Base-by-base conservation (phyloP, 2,329 filamentous ascomycete species). In the Polychaeton citri region DNA sequence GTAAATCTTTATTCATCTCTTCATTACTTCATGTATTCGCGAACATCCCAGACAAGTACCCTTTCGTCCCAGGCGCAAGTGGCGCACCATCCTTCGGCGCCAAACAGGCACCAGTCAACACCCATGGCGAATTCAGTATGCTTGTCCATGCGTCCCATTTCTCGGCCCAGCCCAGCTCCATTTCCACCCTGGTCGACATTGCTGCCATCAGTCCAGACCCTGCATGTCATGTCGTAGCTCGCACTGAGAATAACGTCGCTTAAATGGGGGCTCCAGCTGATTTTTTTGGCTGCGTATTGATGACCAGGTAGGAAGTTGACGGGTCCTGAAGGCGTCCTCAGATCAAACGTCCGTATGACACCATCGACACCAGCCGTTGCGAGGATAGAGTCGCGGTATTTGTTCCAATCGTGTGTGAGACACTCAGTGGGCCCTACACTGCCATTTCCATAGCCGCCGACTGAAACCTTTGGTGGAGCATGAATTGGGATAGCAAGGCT, bases 371-470 rank as follows among this genome's bases (percentile, higher is more conserved):
- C 88, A 1, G 76, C 90, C 0, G 85, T 85, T 0, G 90, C 90
- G 37, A 98, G 66, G 18, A 95, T 68, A 0, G 77, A 80, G 46
- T 86, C 76, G 26, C 81, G 74, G 62, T 98, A 98, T 61, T 98
- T 98, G 65, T 98, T 98, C 90, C 90, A 98, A 60, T 98, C 90
- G 61, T 96, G 90, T 0, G 87, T 94, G 20, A 98, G 71, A 24
- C 84, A 76, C 65, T 98, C 90, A 7, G 76, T 71, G 0, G 86
- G 85, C n/a, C 75, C 66, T 2, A 58, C 57, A 6, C 58, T 56
- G 1, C 57, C 48, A 1, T 59, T 55, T 4, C 58, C 52, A 6
- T 58, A 54, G 5, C 61, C 64, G 39, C 62, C 56, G n/a, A 64
- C 62, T 8, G 65, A 60, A n/a, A 51, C 41, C 12, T 73, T 67